Percentiles rank a stretch among this genome's conserved stretches.
phyloP scores from a whole-genome alignment of 1,139 yeast species.

The Fermentozyma sake region DNA sequence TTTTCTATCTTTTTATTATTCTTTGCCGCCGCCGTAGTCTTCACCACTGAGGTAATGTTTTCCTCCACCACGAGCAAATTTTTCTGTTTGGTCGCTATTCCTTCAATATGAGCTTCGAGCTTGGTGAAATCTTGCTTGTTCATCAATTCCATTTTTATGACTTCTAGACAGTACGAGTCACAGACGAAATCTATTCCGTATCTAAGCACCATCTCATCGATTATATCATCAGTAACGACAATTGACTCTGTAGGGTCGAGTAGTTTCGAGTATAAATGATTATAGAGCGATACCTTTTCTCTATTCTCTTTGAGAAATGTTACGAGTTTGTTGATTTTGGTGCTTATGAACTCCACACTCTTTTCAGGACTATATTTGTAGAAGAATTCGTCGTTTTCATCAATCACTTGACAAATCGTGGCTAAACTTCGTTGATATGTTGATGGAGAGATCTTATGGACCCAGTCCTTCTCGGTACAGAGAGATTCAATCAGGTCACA shows the following conservation, averaged over 20 bases:
- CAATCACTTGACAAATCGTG: constrained; percentile 40
- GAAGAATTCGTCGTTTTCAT: constrained; percentile 46
- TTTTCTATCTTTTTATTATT: constrained; percentile 15
- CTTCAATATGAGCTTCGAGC: constrained; percentile 26
- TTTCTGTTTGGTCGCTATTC: constrained; percentile 24
- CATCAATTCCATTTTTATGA: constrained; percentile 14
- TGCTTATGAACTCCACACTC: constrained; percentile 26
- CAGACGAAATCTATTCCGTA: constrained; percentile 29
- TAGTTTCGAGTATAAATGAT: constrained; percentile 15
- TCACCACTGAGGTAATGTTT: constrained; percentile 25
- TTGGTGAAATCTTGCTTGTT: constrained; percentile 22
- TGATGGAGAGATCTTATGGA: constrained; percentile 19
- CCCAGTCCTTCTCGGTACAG: constrained; percentile 22
- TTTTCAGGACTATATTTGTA: constrained; percentile 38
- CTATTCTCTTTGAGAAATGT: constrained; percentile 16
- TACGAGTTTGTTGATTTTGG: constrained; percentile 25
- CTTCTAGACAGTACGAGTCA: constrained; percentile 20
- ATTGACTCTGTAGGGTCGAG: constrained; percentile 14
- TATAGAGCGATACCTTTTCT: constrained; percentile 9
- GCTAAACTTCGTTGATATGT: constrained; percentile 21
- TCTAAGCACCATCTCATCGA: constrained; percentile 17
- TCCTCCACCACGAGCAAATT: constrained; percentile 31
- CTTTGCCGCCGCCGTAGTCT: constrained; percentile 13
- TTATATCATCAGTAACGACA: constrained; percentile 26
- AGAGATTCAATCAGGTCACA: constrained; percentile 32